These are phyloP conservation scores for Termitomyces eurrhizus DNA, from an alignment of 768 basidiomycete species.

Conservation along the genomic window DNA sequence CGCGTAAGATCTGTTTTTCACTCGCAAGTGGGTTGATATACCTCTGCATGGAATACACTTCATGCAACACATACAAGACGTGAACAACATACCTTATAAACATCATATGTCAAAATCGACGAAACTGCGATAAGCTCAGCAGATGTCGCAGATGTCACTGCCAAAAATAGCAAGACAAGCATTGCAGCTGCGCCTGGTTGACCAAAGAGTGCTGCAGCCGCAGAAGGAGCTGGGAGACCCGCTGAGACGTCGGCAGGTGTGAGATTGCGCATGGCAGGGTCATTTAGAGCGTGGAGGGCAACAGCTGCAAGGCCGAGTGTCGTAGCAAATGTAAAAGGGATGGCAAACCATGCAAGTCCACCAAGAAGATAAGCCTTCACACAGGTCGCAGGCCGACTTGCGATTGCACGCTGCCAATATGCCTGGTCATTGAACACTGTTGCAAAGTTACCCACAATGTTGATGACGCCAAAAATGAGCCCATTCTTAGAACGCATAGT, in stretches of 20 bases:
- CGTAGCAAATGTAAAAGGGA: constrained; percentile 84
- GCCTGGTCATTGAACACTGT: constrained; percentile 61
- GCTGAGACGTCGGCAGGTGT: constrained; percentile 70
- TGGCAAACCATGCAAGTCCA: constrained; percentile 87
- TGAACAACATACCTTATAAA: constrained; percentile 59
- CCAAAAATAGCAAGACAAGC: constrained; percentile 80
- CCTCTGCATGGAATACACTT: constrained; percentile 28
- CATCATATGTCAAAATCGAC: constrained; percentile 76
- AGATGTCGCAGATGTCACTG: constrained; percentile 80
- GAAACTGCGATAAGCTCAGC: constrained; percentile 94
- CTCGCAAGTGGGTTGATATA: constrained; percentile 84
- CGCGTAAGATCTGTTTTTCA: constrained; percentile 63
- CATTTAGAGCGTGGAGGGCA: constrained; percentile 51
- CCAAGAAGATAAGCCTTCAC: constrained; percentile 91
- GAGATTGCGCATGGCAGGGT: constrained; percentile 49
- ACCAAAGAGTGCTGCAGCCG: constrained; percentile 79
- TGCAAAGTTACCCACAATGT: constrained; percentile 81
- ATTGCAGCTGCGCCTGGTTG: constrained; percentile 76
- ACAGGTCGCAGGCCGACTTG: constrained; percentile 75
- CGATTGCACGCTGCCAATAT: constrained; percentile 93
- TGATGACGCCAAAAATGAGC: constrained; percentile 85
- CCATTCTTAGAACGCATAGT: constrained; percentile 76
- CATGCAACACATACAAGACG: neutral
- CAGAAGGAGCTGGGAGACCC: constrained; percentile 81
- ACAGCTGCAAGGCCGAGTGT: constrained; percentile 87